Evolutionary conservation across 495 filamentous ascomycete genomes (phyloP).

Genomic region (Aspergillus incahuasiensis): DNA sequence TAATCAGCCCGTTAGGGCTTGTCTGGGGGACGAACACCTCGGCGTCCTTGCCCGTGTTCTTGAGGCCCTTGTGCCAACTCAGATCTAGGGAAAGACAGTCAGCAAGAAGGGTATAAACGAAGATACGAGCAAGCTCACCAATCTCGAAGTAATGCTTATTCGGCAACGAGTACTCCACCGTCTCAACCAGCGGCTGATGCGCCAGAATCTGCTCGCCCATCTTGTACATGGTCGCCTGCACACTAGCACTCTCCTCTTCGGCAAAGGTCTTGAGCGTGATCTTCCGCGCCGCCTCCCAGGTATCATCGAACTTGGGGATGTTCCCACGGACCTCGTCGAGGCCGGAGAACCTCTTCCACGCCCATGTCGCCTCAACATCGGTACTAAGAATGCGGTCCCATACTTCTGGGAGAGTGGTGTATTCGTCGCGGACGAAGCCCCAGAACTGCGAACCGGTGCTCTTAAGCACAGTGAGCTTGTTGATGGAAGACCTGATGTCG

Average conservation of each 20-base stretch:
- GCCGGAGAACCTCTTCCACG: constrained; percentile 66
- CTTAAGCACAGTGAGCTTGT: constrained; percentile 83
- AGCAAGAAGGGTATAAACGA: constrained; percentile 12
- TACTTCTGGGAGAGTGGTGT: constrained; percentile 81
- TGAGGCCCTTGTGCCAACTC: constrained; percentile 92
- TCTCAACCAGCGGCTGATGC: constrained; percentile 62
- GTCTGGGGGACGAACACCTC: constrained; percentile 94
- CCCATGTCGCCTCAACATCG: constrained; percentile 80
- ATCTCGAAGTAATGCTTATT: constrained; percentile 99
- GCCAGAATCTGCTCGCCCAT: constrained; percentile 88
- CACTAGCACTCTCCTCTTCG: constrained; percentile 83
- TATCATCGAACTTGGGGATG: constrained; percentile 65
- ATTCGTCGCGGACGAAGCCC: constrained; percentile 89
- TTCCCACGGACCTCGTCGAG: constrained; percentile 64
- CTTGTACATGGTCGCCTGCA: constrained; percentile 98
- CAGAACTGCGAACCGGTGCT: constrained; percentile 96
- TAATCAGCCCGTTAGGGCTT: constrained; percentile 90
- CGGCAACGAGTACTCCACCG: constrained; percentile 78
- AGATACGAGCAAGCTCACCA: constrained; percentile 47
- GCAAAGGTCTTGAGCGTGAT: constrained; percentile 92
- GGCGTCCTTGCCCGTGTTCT: constrained; percentile 96
- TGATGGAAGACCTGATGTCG: constrained; percentile 64
- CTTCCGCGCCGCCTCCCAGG: constrained; percentile 67
- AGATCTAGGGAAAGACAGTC: constrained; percentile 54
- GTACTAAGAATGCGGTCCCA: constrained; percentile 95